Evolutionary conservation across 2,329 filamentous ascomycete genomes (phyloP), one percentile per base, ranked within the genome.

Genomic region (Truncatella angustata): DNA sequence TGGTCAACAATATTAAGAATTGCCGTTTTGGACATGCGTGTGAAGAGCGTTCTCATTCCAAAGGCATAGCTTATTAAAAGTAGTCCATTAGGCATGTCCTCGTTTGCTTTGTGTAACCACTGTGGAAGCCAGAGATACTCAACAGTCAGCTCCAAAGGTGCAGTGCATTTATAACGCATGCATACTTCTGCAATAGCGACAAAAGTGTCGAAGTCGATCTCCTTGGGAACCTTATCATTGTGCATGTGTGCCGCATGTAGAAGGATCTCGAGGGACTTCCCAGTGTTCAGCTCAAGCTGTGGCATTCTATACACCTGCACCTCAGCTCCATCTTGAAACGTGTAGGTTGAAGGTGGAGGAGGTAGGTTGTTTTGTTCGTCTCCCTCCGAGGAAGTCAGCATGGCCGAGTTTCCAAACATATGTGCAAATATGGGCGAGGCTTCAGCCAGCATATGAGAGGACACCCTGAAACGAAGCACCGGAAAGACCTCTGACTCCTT

Each of bases 51-150:
- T 9, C 75, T 66, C 14, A 74, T 59, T 3, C 79, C 78, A 61
- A 81, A 82, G 0, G 73, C 75, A 56, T 79, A 82, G 56, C 74
- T 77, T 43, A 82, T 79, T 14, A 80, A 64, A 46, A 82, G 59
- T 1, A 80, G 68, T 0, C 74, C 79, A 37, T 77, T 76, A 0
- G 76, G 70, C 68, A 77, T 75, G 37, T 74, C 70, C n/a, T 78
- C 73, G 1, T 69, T 71, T 2, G 72, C 73, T 50, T 69, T 70
- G 54, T 76, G 72, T 58, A 76, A 69, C 78, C 78, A 81, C 39
- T 76, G 70, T 1, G 76, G 77, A 16, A 82, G 58, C 78, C 79
- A 82, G 34, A 68, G 58, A 54, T 78, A 73, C 54, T 80, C 77
- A 4, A 81, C 78, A 6, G 73, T 60, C 4, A 76, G 55, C 53